Evolutionary conservation across 495 filamentous ascomycete species (phyloP), one percentile per base, ranked within the genome.

Genomic region (Xylaria intraflava): DNA sequence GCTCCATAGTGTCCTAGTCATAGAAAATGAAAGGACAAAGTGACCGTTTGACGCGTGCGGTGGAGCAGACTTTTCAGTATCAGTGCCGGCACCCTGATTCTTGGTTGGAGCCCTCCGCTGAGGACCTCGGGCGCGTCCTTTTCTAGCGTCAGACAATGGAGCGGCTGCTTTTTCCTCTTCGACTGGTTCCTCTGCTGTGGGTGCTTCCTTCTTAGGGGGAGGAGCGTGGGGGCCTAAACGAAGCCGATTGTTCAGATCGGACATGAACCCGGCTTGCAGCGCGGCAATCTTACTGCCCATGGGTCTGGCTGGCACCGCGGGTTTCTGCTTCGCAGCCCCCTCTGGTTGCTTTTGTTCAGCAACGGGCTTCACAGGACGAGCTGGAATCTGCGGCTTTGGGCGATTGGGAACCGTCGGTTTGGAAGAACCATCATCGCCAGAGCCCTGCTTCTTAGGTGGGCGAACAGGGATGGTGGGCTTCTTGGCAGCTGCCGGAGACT

Each of bases 41-140:
- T 59, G 52, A 51, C 35, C 55, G 39, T 60, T 61, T 44, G 57
- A 51, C 52, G 61, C 68, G 31, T 55, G 53, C 3, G 55, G 61
- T 19, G 47, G 56, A 43, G 45, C 58, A 33, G 62, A 60, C 17
- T 54, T 47, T 55, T 57, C 58, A 53, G 40, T 2, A 11, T 24
- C 50, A 20, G 68, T 58, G 42, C 61, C 65, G 26, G 72, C 59
- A 29, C 64, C 65, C 6, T 68, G 60, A 23, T 60, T 65, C 72
- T 84, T 86, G 38, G 74, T 72, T 1, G 78, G 78, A 9, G 78
- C 78, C 65, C 93, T 77, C 54, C 93, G 80, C 58, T 86, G 83
- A 7, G 93, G 93, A 20, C 93, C 94, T 58, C 87, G 85, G 16
- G 93, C 93, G 51, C 93, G 76, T 12, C 90, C 83, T 72, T 97